phyloP scores from a whole-genome alignment of 1,284 basidiomycete genomes.

The Ustilago trichophora region DNA sequence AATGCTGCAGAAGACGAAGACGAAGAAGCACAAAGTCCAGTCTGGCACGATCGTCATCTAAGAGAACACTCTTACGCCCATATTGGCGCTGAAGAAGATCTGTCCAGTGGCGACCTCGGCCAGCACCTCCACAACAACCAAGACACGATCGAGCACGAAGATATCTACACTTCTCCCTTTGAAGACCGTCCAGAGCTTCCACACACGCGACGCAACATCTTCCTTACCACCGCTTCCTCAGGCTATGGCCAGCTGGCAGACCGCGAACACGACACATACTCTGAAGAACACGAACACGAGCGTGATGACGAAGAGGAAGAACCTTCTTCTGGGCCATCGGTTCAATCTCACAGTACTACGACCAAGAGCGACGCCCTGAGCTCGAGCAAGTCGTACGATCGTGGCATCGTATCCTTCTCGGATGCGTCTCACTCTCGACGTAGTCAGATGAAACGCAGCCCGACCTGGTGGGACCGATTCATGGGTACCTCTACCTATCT shows the following conservation, averaged over 20 bases:
- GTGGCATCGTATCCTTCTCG: conserved; percentile 45
- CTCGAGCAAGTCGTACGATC: conserved; percentile 25
- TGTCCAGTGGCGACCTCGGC: conserved; percentile 34
- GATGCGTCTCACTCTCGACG: conserved; percentile 24
- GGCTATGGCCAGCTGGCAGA: conserved; percentile 27
- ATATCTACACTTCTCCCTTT: conserved; percentile 56
- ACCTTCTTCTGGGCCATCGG: conserved; percentile 23
- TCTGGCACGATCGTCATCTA: conserved; percentile 17
- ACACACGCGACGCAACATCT: too few relatives aligned
- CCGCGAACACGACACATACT: conserved; percentile 15
- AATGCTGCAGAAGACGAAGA: too few relatives aligned
- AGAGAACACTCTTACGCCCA: conserved; percentile 33
- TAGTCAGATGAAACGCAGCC: conserved; percentile 43
- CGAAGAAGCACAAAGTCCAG: conserved; percentile 22
- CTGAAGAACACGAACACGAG: conserved; percentile 24
- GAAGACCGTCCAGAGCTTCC: conserved; percentile 49
- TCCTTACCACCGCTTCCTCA: too few relatives aligned
- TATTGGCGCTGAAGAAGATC: conserved; percentile 28
- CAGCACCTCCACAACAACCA: conserved; percentile 11
- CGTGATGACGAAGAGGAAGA: too few relatives aligned
- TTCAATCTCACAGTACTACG: conserved; percentile 38
- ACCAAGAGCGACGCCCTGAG: conserved; percentile 36
- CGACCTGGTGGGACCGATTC: conserved; percentile 61
- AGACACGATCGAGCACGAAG: conserved; percentile 18
- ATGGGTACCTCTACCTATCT: conserved; percentile 39